phyloP scores from a whole-genome alignment of 495 filamentous ascomycete species.

The Geopyxis carbonaria region DNA sequence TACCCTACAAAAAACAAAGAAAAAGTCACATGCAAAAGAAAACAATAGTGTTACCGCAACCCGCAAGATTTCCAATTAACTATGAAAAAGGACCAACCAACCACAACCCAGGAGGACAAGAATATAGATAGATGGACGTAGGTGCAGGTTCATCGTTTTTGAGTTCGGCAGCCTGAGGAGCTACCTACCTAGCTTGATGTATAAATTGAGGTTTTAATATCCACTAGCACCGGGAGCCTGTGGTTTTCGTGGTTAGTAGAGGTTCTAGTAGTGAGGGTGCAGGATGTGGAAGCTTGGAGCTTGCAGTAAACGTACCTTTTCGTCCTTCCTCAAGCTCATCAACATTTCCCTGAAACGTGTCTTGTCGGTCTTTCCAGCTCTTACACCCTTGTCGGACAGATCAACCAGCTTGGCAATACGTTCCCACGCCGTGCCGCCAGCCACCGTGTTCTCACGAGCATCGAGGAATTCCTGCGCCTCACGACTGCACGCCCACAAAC shows the following conservation, averaged over 20 bases:
- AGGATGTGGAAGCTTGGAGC: background rate
- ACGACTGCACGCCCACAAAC: constrained; percentile 40
- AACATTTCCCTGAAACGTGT: constrained; percentile 87
- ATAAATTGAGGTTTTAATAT: constrained; percentile 13
- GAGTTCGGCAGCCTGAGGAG: no score
- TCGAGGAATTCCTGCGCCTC: constrained; percentile 92
- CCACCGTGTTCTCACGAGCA: constrained; percentile 74
- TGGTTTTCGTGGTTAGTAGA: constrained; percentile 1
- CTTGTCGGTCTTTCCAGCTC: constrained; percentile 73
- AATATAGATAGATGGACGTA: no score
- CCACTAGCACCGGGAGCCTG: constrained; percentile 23
- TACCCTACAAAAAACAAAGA: no score
- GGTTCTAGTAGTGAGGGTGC: background rate
- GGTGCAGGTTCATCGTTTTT: no score
- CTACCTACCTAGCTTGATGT: no score
- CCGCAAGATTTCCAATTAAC: no score
- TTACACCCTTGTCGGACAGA: constrained; percentile 78
- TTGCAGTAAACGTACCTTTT: constrained; percentile 39
- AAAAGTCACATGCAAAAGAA: no score
- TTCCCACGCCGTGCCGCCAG: constrained; percentile 95
- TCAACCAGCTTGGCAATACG: constrained; percentile 93
- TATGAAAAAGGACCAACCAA: no score
- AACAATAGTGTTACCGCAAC: no score
- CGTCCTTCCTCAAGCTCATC: constrained; percentile 74
- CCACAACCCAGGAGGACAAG: no score